phyloP scores from a whole-genome alignment of 345 rosid genomes.

The Salix suchowensis region DNA sequence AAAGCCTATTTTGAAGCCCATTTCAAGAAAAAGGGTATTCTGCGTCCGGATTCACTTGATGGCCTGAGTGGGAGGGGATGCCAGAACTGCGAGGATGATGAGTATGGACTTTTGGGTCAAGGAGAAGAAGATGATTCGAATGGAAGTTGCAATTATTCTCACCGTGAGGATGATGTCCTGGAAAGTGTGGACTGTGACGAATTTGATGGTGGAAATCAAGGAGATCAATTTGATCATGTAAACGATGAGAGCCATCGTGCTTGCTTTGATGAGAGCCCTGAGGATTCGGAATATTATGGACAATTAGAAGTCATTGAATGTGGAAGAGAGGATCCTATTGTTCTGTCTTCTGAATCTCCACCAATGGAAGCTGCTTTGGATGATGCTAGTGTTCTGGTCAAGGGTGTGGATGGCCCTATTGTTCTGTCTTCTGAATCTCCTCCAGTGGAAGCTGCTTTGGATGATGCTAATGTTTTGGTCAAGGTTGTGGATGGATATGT shows the following conservation, averaged over 20 bases:
- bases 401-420: background rate
- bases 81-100: constrained; percentile 27
- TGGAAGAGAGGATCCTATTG: constrained; percentile 27
- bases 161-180: constrained; percentile 21
- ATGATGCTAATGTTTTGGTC: constrained; percentile 17
- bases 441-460: constrained; percentile 21
- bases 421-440: constrained; percentile 22
- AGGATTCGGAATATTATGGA: constrained; percentile 35
- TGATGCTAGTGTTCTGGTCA: no score
- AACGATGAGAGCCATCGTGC: constrained; percentile 23
- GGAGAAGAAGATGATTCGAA: constrained; percentile 26
- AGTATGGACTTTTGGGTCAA: constrained; percentile 15
- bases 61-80: constrained; percentile 32
- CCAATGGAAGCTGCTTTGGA: no score
- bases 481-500: constrained; percentile 19
- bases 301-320: constrained; percentile 22
- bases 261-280: constrained; percentile 45
- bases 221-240: constrained; percentile 13
- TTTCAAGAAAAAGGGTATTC: constrained; percentile 69
- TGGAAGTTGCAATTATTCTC: constrained; percentile 24
- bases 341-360: constrained; percentile 20
- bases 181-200: constrained; percentile 24
- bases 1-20: constrained; percentile 89
- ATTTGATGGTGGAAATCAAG: constrained; percentile 19
- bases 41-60: constrained; percentile 42